phyloP scores from a whole-genome alignment of 805 yeast species.

The Kregervanrija fluxuum region DNA sequence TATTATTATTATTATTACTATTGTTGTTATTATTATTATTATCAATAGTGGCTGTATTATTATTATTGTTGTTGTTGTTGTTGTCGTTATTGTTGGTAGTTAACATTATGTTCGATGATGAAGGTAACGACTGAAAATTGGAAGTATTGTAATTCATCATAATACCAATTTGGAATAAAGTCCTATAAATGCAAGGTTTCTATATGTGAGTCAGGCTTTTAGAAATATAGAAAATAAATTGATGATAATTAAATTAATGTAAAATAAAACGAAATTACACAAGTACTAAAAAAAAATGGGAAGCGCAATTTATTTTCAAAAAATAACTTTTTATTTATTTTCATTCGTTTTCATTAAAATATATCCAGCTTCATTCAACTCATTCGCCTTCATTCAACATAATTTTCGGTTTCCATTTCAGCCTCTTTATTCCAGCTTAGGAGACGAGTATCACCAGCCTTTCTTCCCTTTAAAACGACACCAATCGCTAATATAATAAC shows the following conservation, averaged over 20 bases:
- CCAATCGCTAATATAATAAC: constrained; percentile 45
- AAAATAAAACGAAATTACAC: too few species aligned
- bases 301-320: too few species aligned
- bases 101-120: neutral
- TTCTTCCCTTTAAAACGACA: constrained; percentile 60
- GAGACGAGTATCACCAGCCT: constrained; percentile 61
- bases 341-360: neutral
- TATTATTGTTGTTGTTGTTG: constrained; percentile 3
- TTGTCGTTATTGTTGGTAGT: constrained; percentile 1
- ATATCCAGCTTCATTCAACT: neutral
- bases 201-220: too few species aligned
- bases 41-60: neutral
- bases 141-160: too few species aligned
- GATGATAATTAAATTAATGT: too few species aligned
- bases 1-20: neutral
- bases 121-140: too few species aligned
- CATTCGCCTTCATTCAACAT: neutral
- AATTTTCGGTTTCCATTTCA: neutral
- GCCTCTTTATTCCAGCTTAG: constrained; percentile 63
- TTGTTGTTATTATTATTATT: neutral
- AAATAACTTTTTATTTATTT: neutral
- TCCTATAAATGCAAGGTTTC: too few species aligned
- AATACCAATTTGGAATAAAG: too few species aligned
- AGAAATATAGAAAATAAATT: too few species aligned
- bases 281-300: too few species aligned